Evolutionary conservation across 805 yeast species (phyloP).

Genomic region (Starmerella stigmatis): DNA sequence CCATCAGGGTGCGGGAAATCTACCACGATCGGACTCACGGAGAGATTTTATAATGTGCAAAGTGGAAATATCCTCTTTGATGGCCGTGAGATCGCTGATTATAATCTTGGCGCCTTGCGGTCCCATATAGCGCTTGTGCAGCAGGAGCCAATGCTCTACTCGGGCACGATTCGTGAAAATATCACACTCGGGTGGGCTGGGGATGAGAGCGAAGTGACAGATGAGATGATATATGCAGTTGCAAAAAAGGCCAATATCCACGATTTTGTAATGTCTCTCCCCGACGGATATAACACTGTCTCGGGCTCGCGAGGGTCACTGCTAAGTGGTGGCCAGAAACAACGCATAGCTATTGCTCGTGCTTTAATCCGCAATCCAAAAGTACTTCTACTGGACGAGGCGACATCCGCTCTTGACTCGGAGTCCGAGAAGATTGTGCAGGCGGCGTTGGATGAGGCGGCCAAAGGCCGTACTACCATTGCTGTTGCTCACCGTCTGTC

Average conservation of each 20-base stretch:
- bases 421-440: slow-evolving; percentile 73
- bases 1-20: slow-evolving; percentile 55
- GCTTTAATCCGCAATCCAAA: slow-evolving; percentile 59
- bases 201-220: slow-evolving; percentile 29
- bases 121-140: slow-evolving; percentile 48
- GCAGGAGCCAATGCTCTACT: slow-evolving; percentile 50
- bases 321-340: slow-evolving; percentile 68
- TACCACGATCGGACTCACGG: slow-evolving; percentile 42
- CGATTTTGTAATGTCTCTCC: slow-evolving; percentile 45
- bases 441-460: slow-evolving; percentile 55
- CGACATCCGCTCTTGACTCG: slow-evolving; percentile 54
- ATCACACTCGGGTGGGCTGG: slow-evolving; percentile 39
- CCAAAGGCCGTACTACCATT: slow-evolving; percentile 61
- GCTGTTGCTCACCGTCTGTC: slow-evolving; percentile 79
- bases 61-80: slow-evolving; percentile 43
- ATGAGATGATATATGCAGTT: slow-evolving; percentile 39
- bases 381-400: slow-evolving; percentile 57
- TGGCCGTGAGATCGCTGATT: slow-evolving; percentile 39
- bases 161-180: slow-evolving; percentile 48
- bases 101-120: slow-evolving; percentile 43
- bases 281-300: slow-evolving; percentile 50
- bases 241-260: slow-evolving; percentile 47
- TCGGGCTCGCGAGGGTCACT: slow-evolving; percentile 49
- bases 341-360: slow-evolving; percentile 65
- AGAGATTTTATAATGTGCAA: slow-evolving; percentile 43